Percentiles rank a stretch among this genome's conserved stretches.
Evolutionary conservation across 352 stramenopile species (phyloP).

Genomic region (Globisporangium cystogenes): DNA sequence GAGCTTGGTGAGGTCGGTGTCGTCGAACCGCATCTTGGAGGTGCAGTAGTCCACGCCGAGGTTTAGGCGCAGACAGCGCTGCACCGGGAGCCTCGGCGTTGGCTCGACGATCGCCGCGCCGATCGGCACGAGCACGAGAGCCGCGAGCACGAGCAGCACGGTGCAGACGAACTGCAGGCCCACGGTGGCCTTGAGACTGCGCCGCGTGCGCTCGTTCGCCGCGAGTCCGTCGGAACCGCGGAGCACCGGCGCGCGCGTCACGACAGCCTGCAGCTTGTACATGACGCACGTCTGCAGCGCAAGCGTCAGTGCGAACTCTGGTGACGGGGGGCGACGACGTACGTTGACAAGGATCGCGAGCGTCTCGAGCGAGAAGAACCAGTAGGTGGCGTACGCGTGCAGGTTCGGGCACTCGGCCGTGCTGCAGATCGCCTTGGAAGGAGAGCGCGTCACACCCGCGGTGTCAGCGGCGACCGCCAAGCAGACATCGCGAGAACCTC

Average conservation of each 20-base stretch:
- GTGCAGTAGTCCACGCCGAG: conserved; percentile 34
- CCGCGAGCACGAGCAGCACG: conserved; percentile 12
- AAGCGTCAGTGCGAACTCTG: not conserved
- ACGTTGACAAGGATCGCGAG: conserved; percentile 33
- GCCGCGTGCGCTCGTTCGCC: conserved; percentile 1
- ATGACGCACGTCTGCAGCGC: conserved; percentile 26
- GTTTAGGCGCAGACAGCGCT: conserved; percentile 20
- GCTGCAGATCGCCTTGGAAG: conserved; percentile 28
- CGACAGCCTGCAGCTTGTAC: conserved; percentile 19
- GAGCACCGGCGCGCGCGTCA: conserved; percentile 2
- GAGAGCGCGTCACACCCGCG: not conserved
- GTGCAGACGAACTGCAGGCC: conserved; percentile 20
- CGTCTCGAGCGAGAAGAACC: conserved; percentile 36
- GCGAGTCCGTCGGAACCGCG: not conserved
- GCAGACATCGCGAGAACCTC: not conserved
- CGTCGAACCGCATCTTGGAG: conserved; percentile 20
- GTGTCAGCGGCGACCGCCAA: too few species aligned
- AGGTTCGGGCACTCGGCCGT: conserved; percentile 19
- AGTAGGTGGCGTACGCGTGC: conserved; percentile 25
- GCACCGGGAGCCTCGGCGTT: conserved; percentile 10
- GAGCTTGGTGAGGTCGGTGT: conserved; percentile 28
- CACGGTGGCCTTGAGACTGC: conserved; percentile 14
- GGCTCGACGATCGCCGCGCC: conserved; percentile 10
- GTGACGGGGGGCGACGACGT: too few species aligned
- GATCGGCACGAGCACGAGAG: conserved; percentile 19